A percentile compares a stretch with the other conserved stretches of the same genome.
Conservation (phyloP, 371 early-diverging fungal species). For the Sanchytrium tribonematis region DNA sequence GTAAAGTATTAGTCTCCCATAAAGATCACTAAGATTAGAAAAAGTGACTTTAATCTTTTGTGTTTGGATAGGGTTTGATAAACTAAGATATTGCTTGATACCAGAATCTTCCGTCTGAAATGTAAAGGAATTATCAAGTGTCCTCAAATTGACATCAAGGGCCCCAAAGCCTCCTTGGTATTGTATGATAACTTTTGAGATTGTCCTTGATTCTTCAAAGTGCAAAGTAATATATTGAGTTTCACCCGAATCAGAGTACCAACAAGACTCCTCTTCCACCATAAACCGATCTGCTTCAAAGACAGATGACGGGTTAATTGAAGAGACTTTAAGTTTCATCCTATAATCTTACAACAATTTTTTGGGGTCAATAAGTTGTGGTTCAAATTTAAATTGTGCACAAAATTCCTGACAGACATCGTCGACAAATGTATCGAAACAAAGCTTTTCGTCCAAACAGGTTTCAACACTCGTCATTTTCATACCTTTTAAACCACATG, state of each 20-base stretch:
- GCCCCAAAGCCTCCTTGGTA: not conserved
- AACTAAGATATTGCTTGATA: not conserved
- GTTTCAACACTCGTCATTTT: constrained; percentile 48
- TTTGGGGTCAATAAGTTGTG: too few relatives aligned
- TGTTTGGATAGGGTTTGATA: not conserved
- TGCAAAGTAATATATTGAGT: not conserved
- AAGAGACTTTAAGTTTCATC: not conserved
- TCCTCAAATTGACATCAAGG: not conserved
- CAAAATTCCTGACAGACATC: too few relatives aligned
- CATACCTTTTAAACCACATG: constrained; percentile 60
- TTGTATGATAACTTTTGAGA: not conserved
- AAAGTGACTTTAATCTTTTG: not conserved
- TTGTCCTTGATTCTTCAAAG: not conserved
- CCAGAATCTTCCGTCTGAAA: not conserved
- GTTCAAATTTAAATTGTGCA: too few relatives aligned
- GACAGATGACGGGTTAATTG: not conserved
- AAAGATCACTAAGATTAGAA: not conserved
- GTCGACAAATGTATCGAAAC: too few relatives aligned
- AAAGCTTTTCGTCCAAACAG: too few relatives aligned
- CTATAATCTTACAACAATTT: not conserved
- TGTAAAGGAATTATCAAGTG: not conserved
- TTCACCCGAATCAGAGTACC: not conserved
- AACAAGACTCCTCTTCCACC: not conserved
- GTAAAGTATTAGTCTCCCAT: not conserved
- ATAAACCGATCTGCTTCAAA: not conserved